Evolutionary conservation across 306 rosid genomes (phyloP), one percentile per base, ranked within the genome.

Genomic region (Cyclanthera cordifolia): DNA sequence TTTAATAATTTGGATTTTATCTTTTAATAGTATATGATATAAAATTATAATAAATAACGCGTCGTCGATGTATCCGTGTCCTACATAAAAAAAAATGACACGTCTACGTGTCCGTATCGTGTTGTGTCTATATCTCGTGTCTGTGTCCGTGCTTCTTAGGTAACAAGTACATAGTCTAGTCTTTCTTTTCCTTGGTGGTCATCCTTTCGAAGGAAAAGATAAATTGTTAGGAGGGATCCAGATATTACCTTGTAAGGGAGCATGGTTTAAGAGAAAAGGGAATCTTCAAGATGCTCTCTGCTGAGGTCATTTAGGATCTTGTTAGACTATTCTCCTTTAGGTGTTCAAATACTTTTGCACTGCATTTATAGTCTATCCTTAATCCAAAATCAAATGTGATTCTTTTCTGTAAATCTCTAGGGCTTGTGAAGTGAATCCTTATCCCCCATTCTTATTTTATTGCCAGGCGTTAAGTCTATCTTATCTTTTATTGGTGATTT

Each of bases 341-440:
- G 63, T 20, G 17, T 27, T 27, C 20, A 56, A 52, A 56, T 25
- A 15, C 14, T 6, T 56, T 56, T 27, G 15, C 16, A 9, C 24
- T 54, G 17, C 32, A 54, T 12, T 13, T 55, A 55, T 4, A 23
- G 32, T 53, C 32, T 12, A 54, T 24, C 60, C 39, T 28, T 57
- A 7, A 15, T 57, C 64, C 64, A 55, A 55, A 55, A 39, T 3
- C 37, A 25, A 25, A 13, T 25, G 64, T 11, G 21, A 16, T 57
- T 2, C 5, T 57, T 57, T 16, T 28, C 43, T 28, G 21, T 57
- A 6, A 16, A 12, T 7, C 30, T 21, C 12, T 16, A 57, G 98
- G 98, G 46, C 65, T 30, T 28, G n/a, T 30, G 15, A n/a, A 3
- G 15, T 27, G 24, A n/a, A n/a, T 32, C 23, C 45, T 32, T 32